Conservation (phyloP, 2,329 filamentous ascomycete species). For the Apiospora kogelbergensis region DNA sequence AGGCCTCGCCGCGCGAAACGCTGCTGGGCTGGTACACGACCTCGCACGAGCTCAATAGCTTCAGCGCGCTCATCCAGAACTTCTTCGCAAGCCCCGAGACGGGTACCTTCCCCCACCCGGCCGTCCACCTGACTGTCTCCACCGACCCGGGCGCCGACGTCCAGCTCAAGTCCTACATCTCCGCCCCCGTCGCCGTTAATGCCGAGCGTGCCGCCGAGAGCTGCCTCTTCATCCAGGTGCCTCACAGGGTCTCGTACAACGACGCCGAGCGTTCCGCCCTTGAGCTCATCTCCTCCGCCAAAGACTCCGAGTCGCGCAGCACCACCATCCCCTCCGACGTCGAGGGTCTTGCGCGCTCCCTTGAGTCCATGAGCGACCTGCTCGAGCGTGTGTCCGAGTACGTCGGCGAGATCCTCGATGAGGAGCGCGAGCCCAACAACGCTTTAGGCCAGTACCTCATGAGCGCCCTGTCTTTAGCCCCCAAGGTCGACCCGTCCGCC, state of each 20-base stretch:
- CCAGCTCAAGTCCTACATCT: conserved; percentile 91
- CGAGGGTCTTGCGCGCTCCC: conserved; percentile 79
- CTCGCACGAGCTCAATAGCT: conserved; percentile 94
- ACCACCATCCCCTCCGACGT: conserved; percentile 81
- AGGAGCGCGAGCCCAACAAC: conserved; percentile 85
- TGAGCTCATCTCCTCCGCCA: conserved; percentile 80
- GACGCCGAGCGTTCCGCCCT: conserved; percentile 62
- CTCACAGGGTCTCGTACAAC: conserved; percentile 91
- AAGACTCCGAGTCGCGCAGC: conserved; percentile 73
- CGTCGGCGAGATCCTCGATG: conserved; percentile 90
- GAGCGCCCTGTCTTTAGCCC: conserved; percentile 87
- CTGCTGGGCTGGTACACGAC: conserved; percentile 99
- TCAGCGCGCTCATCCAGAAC: conserved; percentile 98
- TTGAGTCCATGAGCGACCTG: conserved; percentile 86
- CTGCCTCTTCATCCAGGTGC: conserved; percentile 96
- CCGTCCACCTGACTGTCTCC: conserved; percentile 92
- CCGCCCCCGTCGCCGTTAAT: conserved; percentile 90
- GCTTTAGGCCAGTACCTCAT: conserved; percentile 93
- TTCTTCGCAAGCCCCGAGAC: conserved; percentile 98
- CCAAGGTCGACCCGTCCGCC: conserved; percentile 87
- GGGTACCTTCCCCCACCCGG: conserved; percentile 95
- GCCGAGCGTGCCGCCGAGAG: conserved; percentile 93
- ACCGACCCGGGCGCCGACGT: conserved; percentile 87
- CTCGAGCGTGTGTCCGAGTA: conserved; percentile 90
- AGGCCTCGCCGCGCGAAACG: conserved; percentile 89